Evolutionary conservation across 352 stramenopile species (phyloP).

Genomic region (Aphanomyces cochlioides): DNA sequence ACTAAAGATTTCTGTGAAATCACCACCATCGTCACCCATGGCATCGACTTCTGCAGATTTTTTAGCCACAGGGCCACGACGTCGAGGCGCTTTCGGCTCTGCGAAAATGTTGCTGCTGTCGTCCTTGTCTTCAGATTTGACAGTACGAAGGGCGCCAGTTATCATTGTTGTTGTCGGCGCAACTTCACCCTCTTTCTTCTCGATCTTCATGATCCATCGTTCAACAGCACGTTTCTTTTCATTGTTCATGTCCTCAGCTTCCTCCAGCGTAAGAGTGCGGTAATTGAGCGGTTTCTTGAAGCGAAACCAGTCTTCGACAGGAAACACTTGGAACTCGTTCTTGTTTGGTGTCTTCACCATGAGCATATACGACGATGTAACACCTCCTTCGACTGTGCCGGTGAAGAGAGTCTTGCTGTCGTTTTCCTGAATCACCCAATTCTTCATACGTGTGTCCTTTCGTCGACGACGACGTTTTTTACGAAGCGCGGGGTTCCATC

Average conservation of each 20-base stretch:
- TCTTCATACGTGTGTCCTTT: constrained; percentile 67
- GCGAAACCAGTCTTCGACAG: constrained; percentile 85
- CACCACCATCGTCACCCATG: constrained; percentile 73
- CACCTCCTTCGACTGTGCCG: constrained; percentile 73
- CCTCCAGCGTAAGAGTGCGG: constrained; percentile 76
- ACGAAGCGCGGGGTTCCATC: constrained; percentile 67
- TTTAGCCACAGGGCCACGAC: constrained; percentile 46
- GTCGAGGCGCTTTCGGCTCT: constrained; percentile 43
- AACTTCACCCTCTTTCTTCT: constrained; percentile 56
- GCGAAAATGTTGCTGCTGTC: constrained; percentile 67
- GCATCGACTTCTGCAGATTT: constrained; percentile 45
- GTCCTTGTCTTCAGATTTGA: constrained; percentile 37
- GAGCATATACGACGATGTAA: constrained; percentile 82
- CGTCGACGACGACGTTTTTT: constrained; percentile 72
- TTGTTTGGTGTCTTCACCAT: constrained; percentile 85
- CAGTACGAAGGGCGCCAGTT: constrained; percentile 52
- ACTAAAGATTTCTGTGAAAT: constrained; percentile 87
- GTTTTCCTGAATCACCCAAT: constrained; percentile 83
- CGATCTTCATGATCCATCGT: constrained; percentile 83
- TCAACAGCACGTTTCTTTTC: constrained; percentile 86
- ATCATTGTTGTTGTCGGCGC: constrained; percentile 55
- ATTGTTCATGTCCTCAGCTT: constrained; percentile 84
- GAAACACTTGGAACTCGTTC: constrained; percentile 84
- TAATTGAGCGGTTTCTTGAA: constrained; percentile 87
- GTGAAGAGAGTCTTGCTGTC: constrained; percentile 80